Conservation (phyloP, 768 basidiomycete species). For the Tulasnella sp. region DNA sequence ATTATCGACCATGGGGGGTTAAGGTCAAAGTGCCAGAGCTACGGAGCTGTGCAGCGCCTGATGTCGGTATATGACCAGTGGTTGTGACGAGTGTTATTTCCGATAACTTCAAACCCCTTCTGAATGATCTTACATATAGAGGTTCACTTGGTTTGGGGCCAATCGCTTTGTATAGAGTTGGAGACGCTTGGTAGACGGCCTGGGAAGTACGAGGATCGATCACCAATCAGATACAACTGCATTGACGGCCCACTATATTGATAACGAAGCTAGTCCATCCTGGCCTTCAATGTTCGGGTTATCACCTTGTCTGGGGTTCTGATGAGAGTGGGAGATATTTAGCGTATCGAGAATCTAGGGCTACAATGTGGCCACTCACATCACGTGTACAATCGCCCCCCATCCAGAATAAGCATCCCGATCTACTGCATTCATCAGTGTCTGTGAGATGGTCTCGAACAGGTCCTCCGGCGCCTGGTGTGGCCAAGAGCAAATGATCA, state of each 20-base stretch:
- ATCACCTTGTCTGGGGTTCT: conserved; percentile 46
- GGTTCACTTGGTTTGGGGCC: too few relatives aligned
- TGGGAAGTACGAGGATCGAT: too few relatives aligned
- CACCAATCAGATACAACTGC: too few relatives aligned
- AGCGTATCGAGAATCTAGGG: background rate
- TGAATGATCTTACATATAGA: too few relatives aligned
- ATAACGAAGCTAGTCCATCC: conserved; percentile 60
- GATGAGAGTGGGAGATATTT: background rate
- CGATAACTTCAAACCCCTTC: too few relatives aligned
- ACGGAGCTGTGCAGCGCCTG: too few relatives aligned
- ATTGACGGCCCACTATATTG: background rate
- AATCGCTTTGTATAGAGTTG: too few relatives aligned
- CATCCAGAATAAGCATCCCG: conserved; percentile 95
- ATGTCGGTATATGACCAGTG: too few relatives aligned
- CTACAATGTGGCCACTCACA: conserved; percentile 44
- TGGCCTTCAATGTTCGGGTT: conserved; percentile 75
- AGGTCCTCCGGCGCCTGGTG: conserved; percentile 75
- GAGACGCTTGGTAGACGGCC: too few relatives aligned
- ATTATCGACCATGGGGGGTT: too few relatives aligned
- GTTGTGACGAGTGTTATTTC: too few relatives aligned
- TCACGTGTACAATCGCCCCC: conserved; percentile 90
- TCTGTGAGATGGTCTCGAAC: conserved; percentile 97
- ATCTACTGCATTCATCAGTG: conserved; percentile 87
- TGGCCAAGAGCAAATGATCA: background rate
- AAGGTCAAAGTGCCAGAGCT: too few relatives aligned